These are phyloP conservation scores for Sabuloglossum arenarium DNA, from an alignment of 495 filamentous ascomycete genomes.

Conservation along the genomic window DNA sequence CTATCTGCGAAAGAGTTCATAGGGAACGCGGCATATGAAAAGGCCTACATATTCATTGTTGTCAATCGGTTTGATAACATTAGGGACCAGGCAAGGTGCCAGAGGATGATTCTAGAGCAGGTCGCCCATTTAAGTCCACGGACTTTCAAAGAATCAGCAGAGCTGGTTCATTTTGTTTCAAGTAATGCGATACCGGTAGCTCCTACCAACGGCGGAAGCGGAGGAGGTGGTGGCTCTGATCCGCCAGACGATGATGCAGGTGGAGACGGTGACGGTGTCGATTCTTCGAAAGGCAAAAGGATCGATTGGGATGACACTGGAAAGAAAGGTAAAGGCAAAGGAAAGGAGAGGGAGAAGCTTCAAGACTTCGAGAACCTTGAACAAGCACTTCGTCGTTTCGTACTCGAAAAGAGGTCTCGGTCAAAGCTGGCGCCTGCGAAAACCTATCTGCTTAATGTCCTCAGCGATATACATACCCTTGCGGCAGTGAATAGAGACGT, in stretches of 20 bases:
- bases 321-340: constrained; percentile 68
- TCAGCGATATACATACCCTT: constrained; percentile 63
- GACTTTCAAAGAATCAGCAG: constrained; percentile 79
- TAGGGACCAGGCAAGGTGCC: constrained; percentile 63
- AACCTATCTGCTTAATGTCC: constrained; percentile 86
- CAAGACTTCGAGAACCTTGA: constrained; percentile 81
- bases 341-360: constrained; percentile 69
- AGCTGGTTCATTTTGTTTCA: constrained; percentile 93
- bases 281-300: constrained; percentile 21
- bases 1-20: constrained; percentile 94
- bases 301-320: constrained; percentile 40
- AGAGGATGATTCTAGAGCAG: constrained; percentile 84
- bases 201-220: constrained; percentile 29
- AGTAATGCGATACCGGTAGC: constrained; percentile 75
- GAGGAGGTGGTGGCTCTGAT: constrained; percentile 30
- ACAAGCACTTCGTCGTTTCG: constrained; percentile 72
- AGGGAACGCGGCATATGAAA: constrained; percentile 82
- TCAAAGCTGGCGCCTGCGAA: constrained; percentile 92
- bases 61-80: constrained; percentile 96
- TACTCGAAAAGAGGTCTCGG: constrained; percentile 83
- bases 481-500: constrained; percentile 77
- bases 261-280: constrained; percentile 32
- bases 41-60: constrained; percentile 97
- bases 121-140: constrained; percentile 64
- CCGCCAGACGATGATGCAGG: constrained; percentile 31